Conservation (phyloP, 805 yeast species). For the Lipomyces sp. region DNA sequence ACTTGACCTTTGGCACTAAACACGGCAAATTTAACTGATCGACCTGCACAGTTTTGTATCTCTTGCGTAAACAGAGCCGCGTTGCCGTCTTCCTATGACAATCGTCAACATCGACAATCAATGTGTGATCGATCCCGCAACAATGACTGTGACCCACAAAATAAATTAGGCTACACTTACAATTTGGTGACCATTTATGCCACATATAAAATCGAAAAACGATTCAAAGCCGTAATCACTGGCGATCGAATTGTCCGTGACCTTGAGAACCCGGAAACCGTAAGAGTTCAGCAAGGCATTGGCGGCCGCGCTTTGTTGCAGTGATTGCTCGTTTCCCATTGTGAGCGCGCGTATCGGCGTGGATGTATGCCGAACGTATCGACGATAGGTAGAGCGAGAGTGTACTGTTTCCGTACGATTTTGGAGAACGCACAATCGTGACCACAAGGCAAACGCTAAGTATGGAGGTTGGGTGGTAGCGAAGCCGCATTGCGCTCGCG, state of each 20-base stretch:
- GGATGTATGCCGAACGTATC: background rate
- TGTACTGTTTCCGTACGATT: background rate
- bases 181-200: constrained; percentile 72
- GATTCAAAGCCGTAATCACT: constrained; percentile 67
- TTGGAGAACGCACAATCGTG: background rate
- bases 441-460: too few species aligned
- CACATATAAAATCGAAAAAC: constrained; percentile 86
- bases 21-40: constrained; percentile 35
- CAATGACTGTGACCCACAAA: background rate
- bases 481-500: background rate
- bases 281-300: constrained; percentile 29
- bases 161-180: constrained; percentile 14
- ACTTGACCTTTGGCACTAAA: constrained; percentile 39
- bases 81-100: constrained; percentile 29
- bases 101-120: background rate
- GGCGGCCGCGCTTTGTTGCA: constrained; percentile 13
- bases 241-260: constrained; percentile 54
- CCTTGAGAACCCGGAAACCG: constrained; percentile 66
- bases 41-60: constrained; percentile 34
- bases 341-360: background rate
- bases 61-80: constrained; percentile 25
- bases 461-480: too few species aligned
- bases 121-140: background rate
- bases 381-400: background rate
- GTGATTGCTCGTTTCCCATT: constrained; percentile 37